Percentiles rank a stretch among this genome's conserved stretches.
Conservation (phyloP, 495 filamentous ascomycete species). For the Penicillium soppii region DNA sequence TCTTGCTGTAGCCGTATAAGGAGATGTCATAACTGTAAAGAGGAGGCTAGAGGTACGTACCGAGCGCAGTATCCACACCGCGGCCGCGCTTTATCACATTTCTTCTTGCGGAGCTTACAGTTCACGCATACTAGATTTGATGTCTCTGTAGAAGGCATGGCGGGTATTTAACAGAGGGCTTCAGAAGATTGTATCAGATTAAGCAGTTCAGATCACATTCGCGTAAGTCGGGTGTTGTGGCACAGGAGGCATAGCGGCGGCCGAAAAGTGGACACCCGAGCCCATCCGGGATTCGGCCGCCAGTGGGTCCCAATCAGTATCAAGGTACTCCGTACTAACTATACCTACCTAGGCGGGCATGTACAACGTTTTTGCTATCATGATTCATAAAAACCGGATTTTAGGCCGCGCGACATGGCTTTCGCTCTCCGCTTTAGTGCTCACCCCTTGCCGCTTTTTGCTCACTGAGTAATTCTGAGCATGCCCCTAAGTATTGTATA, state of each 20-base stretch:
- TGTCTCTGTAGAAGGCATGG: neutral
- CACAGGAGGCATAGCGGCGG: too few species aligned
- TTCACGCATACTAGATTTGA: slow-evolving; percentile 20
- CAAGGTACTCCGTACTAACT: too few species aligned
- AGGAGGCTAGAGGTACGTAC: slow-evolving; percentile 14
- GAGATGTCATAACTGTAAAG: neutral
- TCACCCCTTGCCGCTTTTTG: slow-evolving; percentile 4
- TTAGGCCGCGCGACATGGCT: too few species aligned
- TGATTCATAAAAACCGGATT: too few species aligned
- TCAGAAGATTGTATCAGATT: neutral
- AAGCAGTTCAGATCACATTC: neutral
- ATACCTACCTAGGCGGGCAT: too few species aligned
- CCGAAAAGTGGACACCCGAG: too few species aligned
- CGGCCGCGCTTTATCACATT: slow-evolving; percentile 34
- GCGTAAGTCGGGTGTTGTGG: too few species aligned
- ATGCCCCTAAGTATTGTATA: neutral
- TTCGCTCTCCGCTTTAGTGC: slow-evolving; percentile 9
- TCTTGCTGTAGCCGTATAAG: slow-evolving; percentile 11
- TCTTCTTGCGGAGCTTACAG: slow-evolving; percentile 40
- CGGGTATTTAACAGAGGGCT: neutral
- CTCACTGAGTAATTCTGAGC: slow-evolving; percentile 2
- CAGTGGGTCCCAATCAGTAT: too few species aligned
- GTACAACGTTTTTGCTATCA: too few species aligned
- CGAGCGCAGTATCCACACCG: slow-evolving; percentile 35
- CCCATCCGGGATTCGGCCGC: too few species aligned